Base-by-base conservation (phyloP, 2,329 filamentous ascomycete genomes). In the Coniochaeta ligniaria region DNA sequence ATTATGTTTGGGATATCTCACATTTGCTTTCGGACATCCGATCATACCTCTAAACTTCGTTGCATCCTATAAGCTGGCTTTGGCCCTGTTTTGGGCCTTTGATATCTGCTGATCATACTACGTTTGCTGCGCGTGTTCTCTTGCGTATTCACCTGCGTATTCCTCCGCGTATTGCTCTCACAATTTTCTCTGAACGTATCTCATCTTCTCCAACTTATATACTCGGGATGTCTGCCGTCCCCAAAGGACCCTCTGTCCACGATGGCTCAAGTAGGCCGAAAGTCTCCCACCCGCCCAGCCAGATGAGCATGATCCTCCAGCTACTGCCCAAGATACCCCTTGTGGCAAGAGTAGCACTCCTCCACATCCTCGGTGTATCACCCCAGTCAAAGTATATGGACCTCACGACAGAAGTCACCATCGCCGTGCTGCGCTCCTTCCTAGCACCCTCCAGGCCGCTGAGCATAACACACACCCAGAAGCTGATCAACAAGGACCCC, bases 311-410 rank as follows among this genome's bases (percentile, higher is more conserved):
- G 35, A 60, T 64, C 54, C 58, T 72, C 43, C 62, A 70, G 20
- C 63, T 84, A n/a, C 64, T 86, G 28, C 80, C 84, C 11, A 79
- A 82, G 64, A 68, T 90, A 2, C 88, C 89, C 0, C 75, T 87
- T 11, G 76, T 90, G 9, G 69, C 83, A n/a, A 85, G 84, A 63
- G 82, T 87, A 1, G 79, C 85, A 2, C 63, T 90, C 14, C 75
- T 81, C 56, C 89, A 92, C 67, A 69, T 86, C 2, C 78, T 96
- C 8, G 83, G 81, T 31, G 74, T 89, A 45, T 92, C 92, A 0
- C 80, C 87, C 36, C 86, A 86, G 8, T 84, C 88, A 5, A 83
- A 85, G 55, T 91, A 95, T 76, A 87, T 94, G 75, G 89, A 96
- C 71, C 76, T 96, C 4, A 83, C 83, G 58, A 94, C 89, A 16